A percentile compares a stretch with the other conserved stretches of the same genome.
phyloP scores from a whole-genome alignment of 306 rosid species.

The Oxytropis ochrocephala region DNA sequence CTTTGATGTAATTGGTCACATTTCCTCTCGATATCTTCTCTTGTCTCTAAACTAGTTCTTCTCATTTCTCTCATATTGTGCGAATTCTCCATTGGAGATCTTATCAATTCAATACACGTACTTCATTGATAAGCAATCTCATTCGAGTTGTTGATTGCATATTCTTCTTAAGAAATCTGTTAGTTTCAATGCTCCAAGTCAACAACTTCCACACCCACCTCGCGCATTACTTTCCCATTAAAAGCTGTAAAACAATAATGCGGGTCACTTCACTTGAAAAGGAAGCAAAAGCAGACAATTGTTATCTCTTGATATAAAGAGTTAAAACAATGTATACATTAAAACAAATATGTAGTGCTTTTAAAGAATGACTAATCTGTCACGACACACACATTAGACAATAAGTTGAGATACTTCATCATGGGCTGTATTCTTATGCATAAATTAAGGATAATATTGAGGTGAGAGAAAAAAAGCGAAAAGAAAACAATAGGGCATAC shows the following conservation, averaged over 20 bases:
- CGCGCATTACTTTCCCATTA: slow-evolving; percentile 76
- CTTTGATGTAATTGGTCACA: too few relatives aligned
- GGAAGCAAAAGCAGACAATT: neutral
- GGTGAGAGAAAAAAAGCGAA: neutral
- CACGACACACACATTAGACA: neutral
- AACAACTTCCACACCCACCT: slow-evolving; percentile 70
- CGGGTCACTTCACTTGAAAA: neutral
- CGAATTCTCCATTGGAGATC: too few relatives aligned
- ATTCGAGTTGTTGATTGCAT: too few relatives aligned
- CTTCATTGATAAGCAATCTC: too few relatives aligned
- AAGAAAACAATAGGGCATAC: slow-evolving; percentile 41
- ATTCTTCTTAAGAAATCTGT: slow-evolving; percentile 75
- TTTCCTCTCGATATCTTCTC: too few relatives aligned
- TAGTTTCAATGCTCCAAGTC: slow-evolving; percentile 84
- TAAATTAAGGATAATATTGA: neutral
- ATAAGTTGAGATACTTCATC: neutral
- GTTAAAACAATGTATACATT: neutral
- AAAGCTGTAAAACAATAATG: slow-evolving; percentile 42
- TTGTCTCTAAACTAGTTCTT: too few relatives aligned
- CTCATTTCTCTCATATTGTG: too few relatives aligned
- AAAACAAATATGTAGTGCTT: neutral
- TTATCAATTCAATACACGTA: too few relatives aligned
- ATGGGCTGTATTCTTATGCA: neutral
- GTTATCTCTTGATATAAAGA: neutral
- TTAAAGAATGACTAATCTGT: neutral